phyloP scores from a whole-genome alignment of 2,329 filamentous ascomycete species.

The Arthrobotrys entomopaga region DNA sequence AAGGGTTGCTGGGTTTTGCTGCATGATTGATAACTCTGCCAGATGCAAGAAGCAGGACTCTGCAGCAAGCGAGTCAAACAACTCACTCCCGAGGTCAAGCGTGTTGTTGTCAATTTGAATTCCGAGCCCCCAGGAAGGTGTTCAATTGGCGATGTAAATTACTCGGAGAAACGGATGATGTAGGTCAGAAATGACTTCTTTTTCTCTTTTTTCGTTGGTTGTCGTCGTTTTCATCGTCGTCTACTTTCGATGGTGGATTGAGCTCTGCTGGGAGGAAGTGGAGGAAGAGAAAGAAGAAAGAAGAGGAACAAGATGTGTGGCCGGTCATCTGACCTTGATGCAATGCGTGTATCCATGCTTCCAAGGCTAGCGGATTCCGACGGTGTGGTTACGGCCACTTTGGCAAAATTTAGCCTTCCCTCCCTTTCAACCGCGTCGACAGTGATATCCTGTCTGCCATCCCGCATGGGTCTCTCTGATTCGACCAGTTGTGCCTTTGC shows the following conservation, averaged over 20 bases:
- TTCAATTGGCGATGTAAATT: not conserved
- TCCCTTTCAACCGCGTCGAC: conserved; percentile 25
- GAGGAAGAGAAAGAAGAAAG: conserved; percentile 1
- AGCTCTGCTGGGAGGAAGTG: not conserved
- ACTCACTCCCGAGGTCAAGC: not conserved
- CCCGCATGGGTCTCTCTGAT: conserved; percentile 19
- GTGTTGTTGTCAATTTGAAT: not conserved
- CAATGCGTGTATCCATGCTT: conserved; percentile 48
- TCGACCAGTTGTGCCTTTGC: conserved; percentile 7
- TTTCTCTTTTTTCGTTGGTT: conserved; percentile 7
- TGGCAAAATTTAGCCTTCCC: conserved; percentile 44
- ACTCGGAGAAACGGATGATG: conserved; percentile 8
- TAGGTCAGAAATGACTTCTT: not conserved
- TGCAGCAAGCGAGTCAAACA: conserved; percentile 46
- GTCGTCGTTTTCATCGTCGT: not conserved
- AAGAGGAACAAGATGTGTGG: too few species aligned
- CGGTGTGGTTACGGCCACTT: conserved; percentile 52
- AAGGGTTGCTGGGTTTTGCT: conserved; percentile 41
- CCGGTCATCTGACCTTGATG: conserved; percentile 52
- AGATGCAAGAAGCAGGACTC: conserved; percentile 51
- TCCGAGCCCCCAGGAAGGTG: not conserved
- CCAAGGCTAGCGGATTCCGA: conserved; percentile 50
- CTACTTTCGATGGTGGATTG: conserved; percentile 9
- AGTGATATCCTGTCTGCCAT: not conserved
- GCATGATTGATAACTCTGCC: conserved; percentile 51